These are phyloP conservation scores for Globisporangium iwayamae DNA, from an alignment of 352 stramenopile species.

Conservation along the genomic window DNA sequence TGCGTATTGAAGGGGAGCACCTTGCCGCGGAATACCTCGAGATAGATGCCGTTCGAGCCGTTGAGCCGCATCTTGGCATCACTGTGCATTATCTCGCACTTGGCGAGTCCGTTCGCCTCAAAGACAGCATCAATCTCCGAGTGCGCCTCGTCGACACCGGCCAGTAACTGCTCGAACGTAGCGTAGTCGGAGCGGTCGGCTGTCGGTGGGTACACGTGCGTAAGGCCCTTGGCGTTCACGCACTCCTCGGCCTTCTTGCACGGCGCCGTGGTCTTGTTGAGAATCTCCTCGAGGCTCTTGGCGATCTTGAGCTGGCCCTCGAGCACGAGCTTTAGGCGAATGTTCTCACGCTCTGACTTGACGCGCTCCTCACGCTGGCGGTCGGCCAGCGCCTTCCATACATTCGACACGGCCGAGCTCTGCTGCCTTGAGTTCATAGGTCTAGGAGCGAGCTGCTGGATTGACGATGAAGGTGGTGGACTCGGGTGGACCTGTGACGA, in stretches of 20 bases:
- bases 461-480: neutral
- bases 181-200: neutral
- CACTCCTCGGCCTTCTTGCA: neutral
- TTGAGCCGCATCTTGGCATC: neutral
- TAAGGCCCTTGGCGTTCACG: neutral
- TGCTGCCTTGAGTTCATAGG: neutral
- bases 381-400: neutral
- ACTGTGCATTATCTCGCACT: neutral
- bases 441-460: too few relatives aligned
- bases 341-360: neutral
- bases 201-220: neutral
- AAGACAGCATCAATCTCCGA: neutral
- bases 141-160: neutral
- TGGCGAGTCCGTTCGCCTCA: neutral
- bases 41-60: slow-evolving; percentile 22
- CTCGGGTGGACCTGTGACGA: slow-evolving; percentile 3
- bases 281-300: neutral
- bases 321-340: neutral
- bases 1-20: slow-evolving; percentile 36
- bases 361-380: neutral
- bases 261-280: neutral
- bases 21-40: slow-evolving; percentile 35
- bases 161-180: neutral
- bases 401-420: neutral
- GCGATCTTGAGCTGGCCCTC: neutral